Conservation (phyloP, 2,329 filamentous ascomycete genomes). For the Cyphellophora europaea region DNA sequence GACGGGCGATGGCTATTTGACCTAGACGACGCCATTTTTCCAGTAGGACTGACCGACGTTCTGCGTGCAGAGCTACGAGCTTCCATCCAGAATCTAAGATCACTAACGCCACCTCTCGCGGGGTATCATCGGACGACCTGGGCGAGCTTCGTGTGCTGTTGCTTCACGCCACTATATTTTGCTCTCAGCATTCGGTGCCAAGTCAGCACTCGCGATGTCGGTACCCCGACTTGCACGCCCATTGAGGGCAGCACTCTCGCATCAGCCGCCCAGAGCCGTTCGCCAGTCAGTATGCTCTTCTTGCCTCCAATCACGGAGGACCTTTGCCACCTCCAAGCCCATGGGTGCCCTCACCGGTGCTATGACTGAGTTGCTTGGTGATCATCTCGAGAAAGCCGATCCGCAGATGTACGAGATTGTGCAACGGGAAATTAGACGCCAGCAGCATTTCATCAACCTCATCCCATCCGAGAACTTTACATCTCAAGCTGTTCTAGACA, state of each 20-base stretch:
- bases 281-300: neutral
- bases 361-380: constrained; percentile 50
- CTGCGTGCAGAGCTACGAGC: too few relatives aligned
- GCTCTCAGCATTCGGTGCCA: too few relatives aligned
- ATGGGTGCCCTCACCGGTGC: constrained; percentile 3
- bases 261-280: neutral
- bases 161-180: too few relatives aligned
- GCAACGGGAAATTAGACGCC: constrained; percentile 67
- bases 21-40: neutral
- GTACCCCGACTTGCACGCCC: neutral
- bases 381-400: constrained; percentile 74
- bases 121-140: too few relatives aligned
- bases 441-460: constrained; percentile 96
- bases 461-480: constrained; percentile 99
- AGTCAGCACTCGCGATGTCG: too few relatives aligned
- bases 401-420: constrained; percentile 81
- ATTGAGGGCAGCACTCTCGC: neutral
- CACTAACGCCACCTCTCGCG: neutral
- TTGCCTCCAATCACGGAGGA: neutral
- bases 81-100: too few relatives aligned
- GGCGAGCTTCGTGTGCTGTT: too few relatives aligned
- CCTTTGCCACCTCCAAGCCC: neutral
- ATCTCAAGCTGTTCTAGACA: constrained; percentile 95
- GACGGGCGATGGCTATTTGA: neutral
- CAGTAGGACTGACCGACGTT: too few relatives aligned